Conservation (phyloP, 176 grass and related monocot genomes). For the Cenchrus fungigraminus region DNA sequence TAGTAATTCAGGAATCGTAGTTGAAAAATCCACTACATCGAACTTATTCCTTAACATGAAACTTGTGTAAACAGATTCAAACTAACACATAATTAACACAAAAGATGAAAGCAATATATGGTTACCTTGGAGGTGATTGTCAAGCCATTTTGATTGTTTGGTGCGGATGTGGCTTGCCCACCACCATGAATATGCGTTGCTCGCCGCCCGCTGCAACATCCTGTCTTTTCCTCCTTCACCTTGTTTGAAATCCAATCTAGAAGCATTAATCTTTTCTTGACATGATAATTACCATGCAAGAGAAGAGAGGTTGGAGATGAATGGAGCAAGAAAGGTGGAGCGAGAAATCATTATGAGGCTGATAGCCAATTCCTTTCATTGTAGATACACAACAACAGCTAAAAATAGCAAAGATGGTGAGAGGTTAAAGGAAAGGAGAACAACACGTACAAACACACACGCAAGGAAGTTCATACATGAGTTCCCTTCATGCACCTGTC, state of each 20-base stretch:
- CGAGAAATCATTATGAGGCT: slow-evolving; percentile 45
- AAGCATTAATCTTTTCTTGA: slow-evolving; percentile 36
- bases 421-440: slow-evolving; percentile 42
- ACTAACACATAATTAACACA: not conserved
- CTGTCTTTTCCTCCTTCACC: slow-evolving; percentile 22
- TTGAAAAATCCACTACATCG: not conserved
- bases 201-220: slow-evolving; percentile 67
- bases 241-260: slow-evolving; percentile 33
- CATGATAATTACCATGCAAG: slow-evolving; percentile 4
- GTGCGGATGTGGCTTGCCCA: slow-evolving; percentile 78
- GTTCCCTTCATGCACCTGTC: not conserved
- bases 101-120: slow-evolving; percentile 4
- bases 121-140: slow-evolving; percentile 63
- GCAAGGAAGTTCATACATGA: not conserved
- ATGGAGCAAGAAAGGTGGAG: slow-evolving; percentile 38
- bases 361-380: slow-evolving; percentile 39
- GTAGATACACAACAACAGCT: slow-evolving; percentile 27
- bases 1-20: not conserved
- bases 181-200: slow-evolving; percentile 73
- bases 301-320: slow-evolving; percentile 19
- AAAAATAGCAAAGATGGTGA: slow-evolving; percentile 47
- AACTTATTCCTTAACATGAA: not conserved
- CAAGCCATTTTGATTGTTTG: slow-evolving; percentile 78
- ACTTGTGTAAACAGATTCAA: not conserved
- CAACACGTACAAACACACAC: not conserved